Evolutionary conservation across 768 basidiomycete species (phyloP).

Genomic region (Hygrophoropsis aurantiaca): DNA sequence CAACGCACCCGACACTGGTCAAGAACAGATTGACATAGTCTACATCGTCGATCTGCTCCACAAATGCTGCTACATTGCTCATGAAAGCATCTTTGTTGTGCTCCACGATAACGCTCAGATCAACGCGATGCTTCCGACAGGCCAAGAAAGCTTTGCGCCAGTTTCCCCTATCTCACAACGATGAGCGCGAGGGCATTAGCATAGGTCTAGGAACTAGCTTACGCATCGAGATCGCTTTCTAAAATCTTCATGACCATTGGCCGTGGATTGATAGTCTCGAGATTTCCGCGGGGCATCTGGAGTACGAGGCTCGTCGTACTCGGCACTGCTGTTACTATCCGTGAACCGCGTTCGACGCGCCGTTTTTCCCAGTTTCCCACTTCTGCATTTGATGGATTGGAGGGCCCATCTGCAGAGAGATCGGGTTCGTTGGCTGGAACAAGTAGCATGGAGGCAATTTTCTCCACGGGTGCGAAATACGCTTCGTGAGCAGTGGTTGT

Average conservation of each 20-base stretch:
- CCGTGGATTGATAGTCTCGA: constrained; percentile 93
- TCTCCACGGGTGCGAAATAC: constrained; percentile 62
- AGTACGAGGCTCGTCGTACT: constrained; percentile 87
- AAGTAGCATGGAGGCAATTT: constrained; percentile 6
- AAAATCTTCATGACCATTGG: constrained; percentile 89
- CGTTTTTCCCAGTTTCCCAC: constrained; percentile 61
- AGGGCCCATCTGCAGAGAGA: constrained; percentile 25
- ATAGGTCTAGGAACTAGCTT: constrained; percentile 26
- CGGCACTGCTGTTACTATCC: constrained; percentile 86
- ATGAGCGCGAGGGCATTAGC: not conserved
- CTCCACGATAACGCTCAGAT: constrained; percentile 86
- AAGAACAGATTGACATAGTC: constrained; percentile 94
- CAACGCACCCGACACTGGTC: constrained; percentile 72
- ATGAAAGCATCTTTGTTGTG: constrained; percentile 72
- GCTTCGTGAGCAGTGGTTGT: constrained; percentile 83
- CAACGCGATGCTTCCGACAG: constrained; percentile 92
- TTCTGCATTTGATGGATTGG: constrained; percentile 6
- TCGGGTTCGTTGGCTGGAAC: constrained; percentile 1
- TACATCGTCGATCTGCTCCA: constrained; percentile 85
- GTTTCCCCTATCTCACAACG: constrained; percentile 46
- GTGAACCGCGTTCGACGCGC: constrained; percentile 84
- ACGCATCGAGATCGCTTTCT: constrained; percentile 72
- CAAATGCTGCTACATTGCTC: constrained; percentile 58
- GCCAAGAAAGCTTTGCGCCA: constrained; percentile 89
- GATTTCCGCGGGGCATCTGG: constrained; percentile 97